A percentile compares a stretch with the other conserved stretches of the same genome.
Conservation (phyloP, 2,329 filamentous ascomycete genomes). For the Truncatella angustata region DNA sequence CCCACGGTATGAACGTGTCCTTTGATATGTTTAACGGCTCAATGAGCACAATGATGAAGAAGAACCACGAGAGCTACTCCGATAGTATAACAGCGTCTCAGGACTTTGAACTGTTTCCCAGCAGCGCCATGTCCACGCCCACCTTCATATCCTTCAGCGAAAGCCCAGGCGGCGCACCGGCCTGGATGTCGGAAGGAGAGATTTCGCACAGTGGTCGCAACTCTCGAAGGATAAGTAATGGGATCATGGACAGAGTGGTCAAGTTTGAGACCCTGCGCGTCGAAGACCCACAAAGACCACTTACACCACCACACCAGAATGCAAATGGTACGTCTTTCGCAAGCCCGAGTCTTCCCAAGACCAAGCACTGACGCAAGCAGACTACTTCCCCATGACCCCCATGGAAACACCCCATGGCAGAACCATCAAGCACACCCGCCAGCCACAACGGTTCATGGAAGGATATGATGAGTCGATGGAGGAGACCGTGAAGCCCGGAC, state of each 20-base stretch:
- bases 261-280: constrained; percentile 56
- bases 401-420: constrained; percentile 59
- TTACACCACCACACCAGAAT: constrained; percentile 62
- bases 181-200: constrained; percentile 52
- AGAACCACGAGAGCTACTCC: constrained; percentile 42
- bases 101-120: constrained; percentile 50
- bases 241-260: constrained; percentile 57
- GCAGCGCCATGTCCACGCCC: constrained; percentile 46
- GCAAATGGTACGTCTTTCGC: constrained; percentile 49
- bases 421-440: constrained; percentile 38
- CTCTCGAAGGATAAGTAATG: constrained; percentile 56
- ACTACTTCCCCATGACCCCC: constrained; percentile 66
- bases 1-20: constrained; percentile 35
- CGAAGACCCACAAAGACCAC: constrained; percentile 48
- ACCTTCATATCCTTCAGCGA: constrained; percentile 50
- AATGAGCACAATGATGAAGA: constrained; percentile 45
- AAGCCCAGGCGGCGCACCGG: constrained; percentile 38
- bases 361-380: constrained; percentile 34
- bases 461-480: constrained; percentile 66
- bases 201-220: constrained; percentile 39
- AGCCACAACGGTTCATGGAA: constrained; percentile 53
- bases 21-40: constrained; percentile 46
- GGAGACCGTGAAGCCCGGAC: constrained; percentile 60
- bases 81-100: constrained; percentile 40
- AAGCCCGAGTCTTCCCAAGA: not conserved